Evolutionary conservation across 768 basidiomycete species (phyloP).

Genomic region (Exsudoporus frostii): DNA sequence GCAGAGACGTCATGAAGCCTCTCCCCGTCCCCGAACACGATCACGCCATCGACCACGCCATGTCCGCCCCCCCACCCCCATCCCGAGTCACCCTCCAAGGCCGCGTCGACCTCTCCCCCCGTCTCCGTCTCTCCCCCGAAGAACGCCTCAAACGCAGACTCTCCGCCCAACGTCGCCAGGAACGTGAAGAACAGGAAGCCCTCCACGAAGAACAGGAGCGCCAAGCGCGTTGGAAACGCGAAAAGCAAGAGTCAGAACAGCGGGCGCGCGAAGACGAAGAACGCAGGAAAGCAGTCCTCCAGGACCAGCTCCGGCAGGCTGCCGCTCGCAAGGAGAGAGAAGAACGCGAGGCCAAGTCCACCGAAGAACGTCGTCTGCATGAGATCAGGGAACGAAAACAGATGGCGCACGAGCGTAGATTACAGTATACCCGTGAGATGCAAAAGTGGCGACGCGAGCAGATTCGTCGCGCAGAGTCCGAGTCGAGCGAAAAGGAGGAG

Average conservation of each 20-base stretch:
- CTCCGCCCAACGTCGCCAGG: conserved; percentile 20
- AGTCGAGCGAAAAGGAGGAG: conserved; percentile 44
- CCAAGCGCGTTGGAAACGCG: conserved; percentile 30
- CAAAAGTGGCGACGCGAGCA: conserved; percentile 55
- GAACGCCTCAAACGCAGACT: conserved; percentile 23
- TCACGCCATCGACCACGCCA: conserved; percentile 3
- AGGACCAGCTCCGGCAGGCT: conserved; percentile 39
- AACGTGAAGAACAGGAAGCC: conserved; percentile 42
- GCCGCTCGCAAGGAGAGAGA: conserved; percentile 36
- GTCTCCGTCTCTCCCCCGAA: conserved; percentile 21
- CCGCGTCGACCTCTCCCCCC: conserved; percentile 9
- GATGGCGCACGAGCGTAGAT: conserved; percentile 44
- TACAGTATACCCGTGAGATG: conserved; percentile 48
- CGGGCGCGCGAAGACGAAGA: conserved; percentile 41
- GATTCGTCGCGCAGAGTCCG: conserved; percentile 41
- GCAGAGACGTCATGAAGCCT: conserved; percentile 12
- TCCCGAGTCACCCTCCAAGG: neutral
- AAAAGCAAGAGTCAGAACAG: conserved; percentile 19
- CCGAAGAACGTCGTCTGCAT: conserved; percentile 42
- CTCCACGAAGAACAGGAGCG: conserved; percentile 43
- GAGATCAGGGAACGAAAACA: conserved; percentile 50
- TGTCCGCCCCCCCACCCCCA: conserved; percentile 2
- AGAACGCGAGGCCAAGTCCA: conserved; percentile 38
- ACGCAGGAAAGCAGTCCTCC: conserved; percentile 40
- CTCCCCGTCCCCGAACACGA: conserved; percentile 20